These are phyloP conservation scores for Epichloe typhina DNA, from an alignment of 2,329 filamentous ascomycete species.

Conservation along the genomic window DNA sequence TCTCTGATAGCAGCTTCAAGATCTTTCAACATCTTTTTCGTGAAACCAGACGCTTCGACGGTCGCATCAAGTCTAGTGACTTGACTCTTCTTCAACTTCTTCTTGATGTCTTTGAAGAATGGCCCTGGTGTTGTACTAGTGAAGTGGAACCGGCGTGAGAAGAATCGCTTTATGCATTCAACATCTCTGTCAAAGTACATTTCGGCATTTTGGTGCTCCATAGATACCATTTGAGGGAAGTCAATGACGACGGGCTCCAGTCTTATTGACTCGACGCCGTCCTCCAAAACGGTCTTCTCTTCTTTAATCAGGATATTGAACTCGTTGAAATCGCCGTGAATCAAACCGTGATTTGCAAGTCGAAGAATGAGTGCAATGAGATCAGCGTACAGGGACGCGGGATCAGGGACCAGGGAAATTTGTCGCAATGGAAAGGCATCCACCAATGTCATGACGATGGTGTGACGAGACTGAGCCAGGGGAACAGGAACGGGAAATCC, in stretches of 20 bases:
- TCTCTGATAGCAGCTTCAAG: slow-evolving; percentile 81
- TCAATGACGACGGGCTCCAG: slow-evolving; percentile 83
- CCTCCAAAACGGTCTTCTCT: slow-evolving; percentile 29
- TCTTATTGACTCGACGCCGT: slow-evolving; percentile 28
- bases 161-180: slow-evolving; percentile 89
- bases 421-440: slow-evolving; percentile 87
- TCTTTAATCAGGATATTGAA: slow-evolving; percentile 97
- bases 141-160: slow-evolving; percentile 80
- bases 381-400: slow-evolving; percentile 78
- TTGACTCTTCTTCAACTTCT: slow-evolving; percentile 52
- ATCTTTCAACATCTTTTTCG: slow-evolving; percentile 92
- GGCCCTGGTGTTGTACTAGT: slow-evolving; percentile 70
- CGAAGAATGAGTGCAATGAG: slow-evolving; percentile 76
- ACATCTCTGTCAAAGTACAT: slow-evolving; percentile 98
- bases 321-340: slow-evolving; percentile 98
- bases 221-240: slow-evolving; percentile 96
- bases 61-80: slow-evolving; percentile 67
- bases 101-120: slow-evolving; percentile 72
- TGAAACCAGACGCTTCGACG: slow-evolving; percentile 88
- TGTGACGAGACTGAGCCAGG: slow-evolving; percentile 81
- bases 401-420: slow-evolving; percentile 71
- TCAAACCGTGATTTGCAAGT: slow-evolving; percentile 74
- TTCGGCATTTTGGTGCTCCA: slow-evolving; percentile 84
- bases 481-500: slow-evolving; percentile 86
- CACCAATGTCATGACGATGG: slow-evolving; percentile 88